These are phyloP conservation scores for Gillenia trifoliata DNA, from an alignment of 306 rosid species.

Conservation along the genomic window DNA sequence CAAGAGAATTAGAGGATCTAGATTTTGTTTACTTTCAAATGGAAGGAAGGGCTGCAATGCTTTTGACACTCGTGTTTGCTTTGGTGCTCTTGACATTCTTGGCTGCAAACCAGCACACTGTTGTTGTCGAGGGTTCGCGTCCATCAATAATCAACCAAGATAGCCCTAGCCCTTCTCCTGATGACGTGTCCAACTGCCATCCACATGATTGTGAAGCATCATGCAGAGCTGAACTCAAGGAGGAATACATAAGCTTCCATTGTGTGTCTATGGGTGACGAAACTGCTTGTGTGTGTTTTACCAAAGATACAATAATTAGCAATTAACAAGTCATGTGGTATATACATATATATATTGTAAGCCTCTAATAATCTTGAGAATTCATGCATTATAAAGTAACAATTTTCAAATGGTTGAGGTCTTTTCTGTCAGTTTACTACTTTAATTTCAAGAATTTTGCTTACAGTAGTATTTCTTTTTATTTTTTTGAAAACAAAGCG, in stretches of 20 bases:
- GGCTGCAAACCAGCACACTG: not conserved
- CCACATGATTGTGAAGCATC: not conserved
- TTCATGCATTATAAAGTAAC: too few relatives aligned
- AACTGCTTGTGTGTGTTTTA: not conserved
- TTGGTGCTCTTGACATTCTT: not conserved
- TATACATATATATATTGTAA: too few relatives aligned
- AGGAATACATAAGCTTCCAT: not conserved
- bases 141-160: not conserved
- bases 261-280: not conserved
- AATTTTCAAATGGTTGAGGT: too few relatives aligned
- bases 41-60: not conserved
- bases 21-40: not conserved
- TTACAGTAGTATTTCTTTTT: too few relatives aligned
- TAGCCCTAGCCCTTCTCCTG: not conserved
- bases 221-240: not conserved
- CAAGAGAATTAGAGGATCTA: not conserved
- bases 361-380: too few relatives aligned
- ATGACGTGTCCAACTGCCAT: not conserved
- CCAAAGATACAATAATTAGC: not conserved
- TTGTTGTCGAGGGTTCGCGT: not conserved
- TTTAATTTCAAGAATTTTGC: too few relatives aligned
- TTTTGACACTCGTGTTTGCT: not conserved
- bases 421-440: too few relatives aligned
- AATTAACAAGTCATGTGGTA: too few relatives aligned
- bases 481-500: too few relatives aligned